Percentiles rank a stretch among this genome's conserved stretches.
Evolutionary conservation across 345 rosid species (phyloP).

Genomic region (Eucalyptus tenuipes): DNA sequence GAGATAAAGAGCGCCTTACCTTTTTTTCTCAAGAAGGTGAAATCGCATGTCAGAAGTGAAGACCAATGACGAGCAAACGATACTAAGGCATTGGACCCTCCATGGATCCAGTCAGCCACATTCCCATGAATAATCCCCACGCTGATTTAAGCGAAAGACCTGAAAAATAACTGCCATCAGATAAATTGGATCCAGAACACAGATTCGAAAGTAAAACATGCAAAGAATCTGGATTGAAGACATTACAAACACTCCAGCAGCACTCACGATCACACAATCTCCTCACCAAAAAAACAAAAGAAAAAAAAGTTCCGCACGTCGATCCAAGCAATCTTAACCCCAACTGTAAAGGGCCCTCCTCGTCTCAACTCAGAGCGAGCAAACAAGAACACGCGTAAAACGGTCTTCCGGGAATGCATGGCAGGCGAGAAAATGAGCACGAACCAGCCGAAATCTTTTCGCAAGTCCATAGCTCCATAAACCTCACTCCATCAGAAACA

Average conservation of each 20-base stretch:
- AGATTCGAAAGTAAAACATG: neutral
- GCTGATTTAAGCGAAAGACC: neutral
- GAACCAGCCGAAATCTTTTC: neutral
- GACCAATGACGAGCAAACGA: neutral
- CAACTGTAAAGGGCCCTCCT: neutral
- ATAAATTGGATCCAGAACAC: neutral
- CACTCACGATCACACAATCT: neutral
- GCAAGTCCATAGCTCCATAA: neutral
- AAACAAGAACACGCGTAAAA: neutral
- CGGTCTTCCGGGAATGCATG: neutral
- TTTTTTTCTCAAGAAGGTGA: neutral
- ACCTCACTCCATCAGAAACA: neutral
- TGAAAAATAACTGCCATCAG: neutral
- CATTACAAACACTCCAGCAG: neutral
- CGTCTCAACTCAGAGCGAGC: neutral
- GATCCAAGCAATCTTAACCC: neutral
- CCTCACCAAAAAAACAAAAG: neutral
- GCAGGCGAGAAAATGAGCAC: neutral
- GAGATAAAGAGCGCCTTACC: neutral
- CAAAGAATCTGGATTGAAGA: neutral
- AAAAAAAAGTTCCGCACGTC: neutral
- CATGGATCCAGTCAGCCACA: neutral
- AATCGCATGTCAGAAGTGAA: neutral
- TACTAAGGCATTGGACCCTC: neutral
- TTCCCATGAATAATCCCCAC: neutral